A percentile compares a stretch with the other conserved stretches of the same genome.
Conservation (phyloP, 2,329 filamentous ascomycete genomes). For the Cryphonectria japonica region DNA sequence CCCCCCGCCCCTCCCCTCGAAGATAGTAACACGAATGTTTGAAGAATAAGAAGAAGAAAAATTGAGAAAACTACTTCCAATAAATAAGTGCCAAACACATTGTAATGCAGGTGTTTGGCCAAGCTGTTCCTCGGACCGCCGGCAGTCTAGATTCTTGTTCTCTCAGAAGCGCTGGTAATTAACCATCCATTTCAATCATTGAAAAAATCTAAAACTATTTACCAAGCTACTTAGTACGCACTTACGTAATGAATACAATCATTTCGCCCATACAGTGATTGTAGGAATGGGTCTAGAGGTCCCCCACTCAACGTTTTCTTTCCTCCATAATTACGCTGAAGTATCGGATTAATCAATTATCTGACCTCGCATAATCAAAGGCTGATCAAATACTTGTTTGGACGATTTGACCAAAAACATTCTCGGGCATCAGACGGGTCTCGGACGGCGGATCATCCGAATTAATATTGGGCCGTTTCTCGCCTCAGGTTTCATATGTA, state of each 20-base stretch:
- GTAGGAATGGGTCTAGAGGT: not conserved
- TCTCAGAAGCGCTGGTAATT: not conserved
- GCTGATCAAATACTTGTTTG: not conserved
- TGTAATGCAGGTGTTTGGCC: too few relatives aligned
- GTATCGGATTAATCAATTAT: not conserved
- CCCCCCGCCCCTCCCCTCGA: too few relatives aligned
- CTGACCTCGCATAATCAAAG: not conserved
- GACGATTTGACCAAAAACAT: not conserved
- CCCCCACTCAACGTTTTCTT: not conserved
- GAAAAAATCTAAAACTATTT: too few relatives aligned
- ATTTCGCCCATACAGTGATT: not conserved
- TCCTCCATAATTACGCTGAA: not conserved
- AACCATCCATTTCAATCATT: not conserved
- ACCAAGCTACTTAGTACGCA: too few relatives aligned
- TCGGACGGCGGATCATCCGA: constrained; percentile 27
- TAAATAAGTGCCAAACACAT: too few relatives aligned
- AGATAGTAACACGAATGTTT: too few relatives aligned
- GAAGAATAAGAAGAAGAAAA: too few relatives aligned
- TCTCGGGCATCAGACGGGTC: not conserved
- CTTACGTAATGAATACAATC: not conserved
- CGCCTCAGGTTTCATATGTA: constrained; percentile 11
- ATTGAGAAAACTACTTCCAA: too few relatives aligned
- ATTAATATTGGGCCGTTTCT: constrained; percentile 10
- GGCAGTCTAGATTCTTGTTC: not conserved
- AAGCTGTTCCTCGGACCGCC: not conserved